Percentiles rank a stretch among this genome's conserved stretches.
Evolutionary conservation across 768 basidiomycete species (phyloP).

Genomic region (Lactarius quietus): DNA sequence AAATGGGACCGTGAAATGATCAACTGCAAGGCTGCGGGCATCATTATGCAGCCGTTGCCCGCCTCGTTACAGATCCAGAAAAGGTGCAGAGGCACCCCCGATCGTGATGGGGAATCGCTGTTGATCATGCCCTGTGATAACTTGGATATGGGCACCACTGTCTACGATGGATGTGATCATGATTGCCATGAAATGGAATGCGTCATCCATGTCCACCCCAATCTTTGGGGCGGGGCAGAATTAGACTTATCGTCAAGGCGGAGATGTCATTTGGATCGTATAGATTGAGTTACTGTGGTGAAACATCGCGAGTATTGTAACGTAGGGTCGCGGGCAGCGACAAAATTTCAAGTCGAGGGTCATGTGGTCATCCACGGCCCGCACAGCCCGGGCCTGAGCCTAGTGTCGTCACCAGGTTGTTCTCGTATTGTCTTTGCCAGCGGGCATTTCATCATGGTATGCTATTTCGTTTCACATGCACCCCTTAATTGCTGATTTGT

Average conservation of each 20-base stretch:
- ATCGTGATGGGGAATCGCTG: neutral
- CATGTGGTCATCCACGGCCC: neutral
- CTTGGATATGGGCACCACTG: neutral
- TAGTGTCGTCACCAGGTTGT: neutral
- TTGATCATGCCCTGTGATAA: neutral
- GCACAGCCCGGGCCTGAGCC: neutral
- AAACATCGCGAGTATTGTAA: no score
- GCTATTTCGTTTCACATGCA: neutral
- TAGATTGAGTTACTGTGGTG: neutral
- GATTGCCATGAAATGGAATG: neutral
- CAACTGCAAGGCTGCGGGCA: neutral
- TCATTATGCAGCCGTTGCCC: neutral
- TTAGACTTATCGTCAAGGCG: neutral
- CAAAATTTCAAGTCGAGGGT: neutral
- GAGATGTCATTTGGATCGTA: neutral
- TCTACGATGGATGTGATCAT: neutral
- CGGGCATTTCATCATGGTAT: slow-evolving; percentile 14
- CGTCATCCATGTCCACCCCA: neutral
- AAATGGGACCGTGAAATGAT: neutral
- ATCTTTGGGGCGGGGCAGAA: neutral
- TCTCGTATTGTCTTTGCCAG: neutral
- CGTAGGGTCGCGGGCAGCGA: neutral
- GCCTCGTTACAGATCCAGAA: neutral
- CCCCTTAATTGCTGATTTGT: neutral
- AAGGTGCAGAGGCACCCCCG: neutral